Conservation (phyloP, 805 yeast genomes). For the Ascoidea tarda region DNA sequence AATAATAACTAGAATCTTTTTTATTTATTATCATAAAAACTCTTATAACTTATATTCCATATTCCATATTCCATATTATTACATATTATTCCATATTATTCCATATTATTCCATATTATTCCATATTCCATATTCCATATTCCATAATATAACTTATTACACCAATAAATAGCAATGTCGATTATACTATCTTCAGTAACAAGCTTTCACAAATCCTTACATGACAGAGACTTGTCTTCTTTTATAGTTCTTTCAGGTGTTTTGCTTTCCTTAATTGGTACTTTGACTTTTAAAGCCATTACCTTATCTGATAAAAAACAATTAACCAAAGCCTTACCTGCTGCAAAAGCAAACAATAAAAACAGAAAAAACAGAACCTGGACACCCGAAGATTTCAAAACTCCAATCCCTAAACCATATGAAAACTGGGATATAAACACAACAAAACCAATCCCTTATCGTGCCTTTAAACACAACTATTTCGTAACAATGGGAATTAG, state of each 20-base stretch:
- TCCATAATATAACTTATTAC: neutral
- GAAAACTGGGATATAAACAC: slow-evolving; percentile 32
- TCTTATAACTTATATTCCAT: no score
- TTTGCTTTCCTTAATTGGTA: neutral
- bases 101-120: no score
- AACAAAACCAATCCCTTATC: slow-evolving; percentile 45
- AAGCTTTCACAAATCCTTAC: neutral
- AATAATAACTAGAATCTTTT: no score
- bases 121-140: no score
- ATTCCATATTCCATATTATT: neutral
- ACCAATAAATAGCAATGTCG: neutral
- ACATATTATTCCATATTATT: neutral
- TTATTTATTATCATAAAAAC: no score
- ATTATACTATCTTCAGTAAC: neutral
- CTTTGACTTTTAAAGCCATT: neutral
- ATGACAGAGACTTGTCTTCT: neutral
- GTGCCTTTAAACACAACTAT: slow-evolving; percentile 55
- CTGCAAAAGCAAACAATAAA: slow-evolving; percentile 26
- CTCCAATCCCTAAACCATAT: slow-evolving; percentile 35
- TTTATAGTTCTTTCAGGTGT: neutral
- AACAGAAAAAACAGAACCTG: slow-evolving; percentile 34
- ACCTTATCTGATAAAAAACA: neutral
- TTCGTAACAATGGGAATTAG: slow-evolving; percentile 59
- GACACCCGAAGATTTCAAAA: slow-evolving; percentile 35
- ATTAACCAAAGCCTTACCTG: slow-evolving; percentile 17